Conservation (phyloP, 176 grass and related monocot species). For the Triticum dicoccoides region DNA sequence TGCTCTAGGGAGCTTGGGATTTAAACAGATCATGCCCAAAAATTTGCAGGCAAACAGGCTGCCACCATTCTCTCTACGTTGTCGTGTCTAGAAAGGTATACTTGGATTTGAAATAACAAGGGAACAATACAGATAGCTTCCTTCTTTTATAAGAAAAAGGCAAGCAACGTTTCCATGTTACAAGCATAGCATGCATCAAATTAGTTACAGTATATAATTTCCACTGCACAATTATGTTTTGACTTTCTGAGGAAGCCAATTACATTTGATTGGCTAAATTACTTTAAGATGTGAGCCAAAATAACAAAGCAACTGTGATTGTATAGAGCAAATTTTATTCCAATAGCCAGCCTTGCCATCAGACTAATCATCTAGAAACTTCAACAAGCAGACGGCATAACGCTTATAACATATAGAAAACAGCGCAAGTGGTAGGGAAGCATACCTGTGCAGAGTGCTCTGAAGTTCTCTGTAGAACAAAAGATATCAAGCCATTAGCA, state of each 20-base stretch:
- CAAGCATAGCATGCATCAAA: neutral
- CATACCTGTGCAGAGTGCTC: conserved; percentile 94
- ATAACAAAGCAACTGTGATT: neutral
- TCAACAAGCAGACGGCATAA: neutral
- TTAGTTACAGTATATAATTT: neutral
- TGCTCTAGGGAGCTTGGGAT: neutral
- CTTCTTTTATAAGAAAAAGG: neutral
- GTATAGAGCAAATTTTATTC: neutral
- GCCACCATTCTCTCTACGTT: neutral
- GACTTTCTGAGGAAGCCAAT: neutral
- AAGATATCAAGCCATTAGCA: neutral
- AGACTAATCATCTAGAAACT: neutral
- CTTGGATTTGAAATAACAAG: neutral
- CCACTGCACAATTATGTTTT: neutral
- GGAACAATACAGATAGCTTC: neutral
- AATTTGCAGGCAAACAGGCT: neutral
- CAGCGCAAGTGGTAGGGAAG: neutral
- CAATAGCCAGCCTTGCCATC: neutral
- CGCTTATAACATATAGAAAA: neutral
- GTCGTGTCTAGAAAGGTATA: neutral
- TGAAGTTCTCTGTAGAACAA: conserved; percentile 79
- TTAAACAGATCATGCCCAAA: neutral
- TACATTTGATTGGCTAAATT: neutral
- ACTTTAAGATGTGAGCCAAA: neutral
- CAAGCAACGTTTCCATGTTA: neutral